Evolutionary conservation across 2,329 filamentous ascomycete species (phyloP).

Genomic region (Metarhizium sp.): DNA sequence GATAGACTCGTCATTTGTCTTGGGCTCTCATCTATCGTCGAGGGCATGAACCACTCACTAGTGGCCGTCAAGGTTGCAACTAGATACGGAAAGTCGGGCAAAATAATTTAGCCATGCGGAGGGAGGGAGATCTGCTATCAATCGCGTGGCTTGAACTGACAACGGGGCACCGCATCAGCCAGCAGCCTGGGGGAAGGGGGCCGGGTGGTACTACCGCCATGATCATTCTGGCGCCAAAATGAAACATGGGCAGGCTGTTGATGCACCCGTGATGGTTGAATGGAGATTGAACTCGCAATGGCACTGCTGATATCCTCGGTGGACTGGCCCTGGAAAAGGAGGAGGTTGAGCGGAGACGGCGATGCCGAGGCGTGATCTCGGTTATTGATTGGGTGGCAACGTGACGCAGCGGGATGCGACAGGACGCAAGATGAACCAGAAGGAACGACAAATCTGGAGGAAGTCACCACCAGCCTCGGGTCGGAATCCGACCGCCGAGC

Average conservation of each 20-base stretch:
- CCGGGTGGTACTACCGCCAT: not conserved
- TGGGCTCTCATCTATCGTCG: too few relatives aligned
- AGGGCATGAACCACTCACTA: not conserved
- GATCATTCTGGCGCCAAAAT: not conserved
- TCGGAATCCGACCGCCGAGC: slow-evolving; percentile 6
- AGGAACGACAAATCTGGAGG: not conserved
- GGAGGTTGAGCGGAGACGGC: slow-evolving; percentile 1
- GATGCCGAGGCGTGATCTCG: slow-evolving; percentile 4
- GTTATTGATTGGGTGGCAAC: not conserved
- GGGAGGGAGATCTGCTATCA: not conserved
- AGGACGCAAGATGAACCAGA: not conserved
- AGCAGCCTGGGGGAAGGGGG: not conserved
- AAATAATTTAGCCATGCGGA: not conserved
- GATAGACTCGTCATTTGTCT: too few relatives aligned
- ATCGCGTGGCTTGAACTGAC: not conserved
- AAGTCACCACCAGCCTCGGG: not conserved
- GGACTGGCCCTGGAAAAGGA: not conserved
- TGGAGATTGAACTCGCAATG: too few relatives aligned
- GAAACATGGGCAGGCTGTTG: not conserved
- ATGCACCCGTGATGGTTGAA: not conserved
- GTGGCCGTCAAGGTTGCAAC: not conserved
- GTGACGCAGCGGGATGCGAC: too few relatives aligned
- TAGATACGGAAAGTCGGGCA: not conserved
- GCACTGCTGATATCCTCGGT: not conserved
- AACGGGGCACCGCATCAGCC: not conserved